Percentiles rank a stretch among this genome's conserved stretches.
These are phyloP conservation scores for Emergomyces orientalis DNA, from an alignment of 2,329 filamentous ascomycete species.

Conservation along the genomic window DNA sequence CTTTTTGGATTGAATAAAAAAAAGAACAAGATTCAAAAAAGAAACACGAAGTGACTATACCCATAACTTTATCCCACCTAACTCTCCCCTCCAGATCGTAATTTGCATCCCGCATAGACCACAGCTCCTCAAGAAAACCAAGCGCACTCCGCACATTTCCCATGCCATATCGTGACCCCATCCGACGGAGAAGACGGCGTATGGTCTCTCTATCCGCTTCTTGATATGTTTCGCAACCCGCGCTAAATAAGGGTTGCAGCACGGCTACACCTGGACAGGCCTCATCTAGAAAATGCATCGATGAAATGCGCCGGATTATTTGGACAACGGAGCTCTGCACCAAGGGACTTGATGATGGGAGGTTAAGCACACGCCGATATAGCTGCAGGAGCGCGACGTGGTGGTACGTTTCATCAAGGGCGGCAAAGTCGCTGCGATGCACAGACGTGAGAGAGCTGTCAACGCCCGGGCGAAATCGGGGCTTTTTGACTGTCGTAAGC, in stretches of 20 bases:
- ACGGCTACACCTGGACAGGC: slow-evolving; percentile 52
- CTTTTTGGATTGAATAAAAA: background rate
- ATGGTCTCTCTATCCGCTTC: slow-evolving; percentile 45
- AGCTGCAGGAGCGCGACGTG: slow-evolving; percentile 16
- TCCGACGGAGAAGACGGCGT: slow-evolving; percentile 43
- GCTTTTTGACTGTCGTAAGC: slow-evolving; percentile 10
- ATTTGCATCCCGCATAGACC: slow-evolving; percentile 27
- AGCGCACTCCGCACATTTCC: slow-evolving; percentile 54
- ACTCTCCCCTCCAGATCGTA: slow-evolving; percentile 14
- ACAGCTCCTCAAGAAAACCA: slow-evolving; percentile 53
- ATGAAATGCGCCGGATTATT: slow-evolving; percentile 14
- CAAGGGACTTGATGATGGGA: slow-evolving; percentile 15
- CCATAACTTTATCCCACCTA: slow-evolving; percentile 18
- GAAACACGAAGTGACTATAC: slow-evolving; percentile 9
- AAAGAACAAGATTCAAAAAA: background rate
- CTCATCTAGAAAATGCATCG: slow-evolving; percentile 14
- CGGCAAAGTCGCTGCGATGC: slow-evolving; percentile 15
- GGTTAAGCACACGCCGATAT: slow-evolving; percentile 14
- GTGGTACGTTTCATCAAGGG: slow-evolving; percentile 15
- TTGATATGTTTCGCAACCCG: slow-evolving; percentile 50
- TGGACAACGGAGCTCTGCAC: slow-evolving; percentile 14
- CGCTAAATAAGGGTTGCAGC: slow-evolving; percentile 56
- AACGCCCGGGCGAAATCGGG: slow-evolving; percentile 13
- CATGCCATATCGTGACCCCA: slow-evolving; percentile 54
- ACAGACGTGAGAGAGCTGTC: slow-evolving; percentile 11